Conservation (phyloP, 2,329 filamentous ascomycete species). For the Exophiala oligosperma region DNA sequence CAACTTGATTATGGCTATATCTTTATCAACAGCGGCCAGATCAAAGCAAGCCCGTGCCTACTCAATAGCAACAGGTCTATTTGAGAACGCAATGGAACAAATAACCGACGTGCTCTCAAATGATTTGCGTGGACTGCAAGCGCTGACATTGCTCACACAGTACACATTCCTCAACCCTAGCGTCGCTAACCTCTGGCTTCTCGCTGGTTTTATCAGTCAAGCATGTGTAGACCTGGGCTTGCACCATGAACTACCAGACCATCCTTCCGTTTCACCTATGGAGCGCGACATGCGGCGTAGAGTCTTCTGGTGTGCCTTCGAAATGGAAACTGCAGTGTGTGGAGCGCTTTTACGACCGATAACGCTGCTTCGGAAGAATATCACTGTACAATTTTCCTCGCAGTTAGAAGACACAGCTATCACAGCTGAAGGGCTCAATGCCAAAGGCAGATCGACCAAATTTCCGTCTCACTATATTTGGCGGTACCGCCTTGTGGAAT, state of each 20-base stretch:
- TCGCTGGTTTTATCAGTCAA: constrained; percentile 3
- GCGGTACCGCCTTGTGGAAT: not conserved
- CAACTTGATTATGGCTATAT: constrained; percentile 8
- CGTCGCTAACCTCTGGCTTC: constrained; percentile 6
- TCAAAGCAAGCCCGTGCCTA: not conserved
- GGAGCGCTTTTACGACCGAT: not conserved
- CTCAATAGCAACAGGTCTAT: not conserved
- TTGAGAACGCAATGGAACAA: constrained; percentile 3
- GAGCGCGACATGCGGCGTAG: constrained; percentile 4
- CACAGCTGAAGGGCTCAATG: not conserved
- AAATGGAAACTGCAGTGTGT: constrained; percentile 1
- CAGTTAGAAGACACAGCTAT: constrained; percentile 5
- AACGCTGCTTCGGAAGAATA: not conserved
- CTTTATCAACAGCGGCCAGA: constrained; percentile 6
- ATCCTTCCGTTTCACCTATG: not conserved
- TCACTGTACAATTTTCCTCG: not conserved
- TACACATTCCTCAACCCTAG: constrained; percentile 5
- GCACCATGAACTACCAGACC: constrained; percentile 3
- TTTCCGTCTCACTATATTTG: not conserved
- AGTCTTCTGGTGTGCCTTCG: constrained; percentile 8
- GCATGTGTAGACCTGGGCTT: constrained; percentile 9
- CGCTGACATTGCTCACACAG: not conserved
- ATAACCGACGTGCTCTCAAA: constrained; percentile 3
- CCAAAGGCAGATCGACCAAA: constrained; percentile 1
- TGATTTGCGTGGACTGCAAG: constrained; percentile 5